phyloP scores from a whole-genome alignment of 169 alveolate genomes.

The Perkinsus olseni region DNA sequence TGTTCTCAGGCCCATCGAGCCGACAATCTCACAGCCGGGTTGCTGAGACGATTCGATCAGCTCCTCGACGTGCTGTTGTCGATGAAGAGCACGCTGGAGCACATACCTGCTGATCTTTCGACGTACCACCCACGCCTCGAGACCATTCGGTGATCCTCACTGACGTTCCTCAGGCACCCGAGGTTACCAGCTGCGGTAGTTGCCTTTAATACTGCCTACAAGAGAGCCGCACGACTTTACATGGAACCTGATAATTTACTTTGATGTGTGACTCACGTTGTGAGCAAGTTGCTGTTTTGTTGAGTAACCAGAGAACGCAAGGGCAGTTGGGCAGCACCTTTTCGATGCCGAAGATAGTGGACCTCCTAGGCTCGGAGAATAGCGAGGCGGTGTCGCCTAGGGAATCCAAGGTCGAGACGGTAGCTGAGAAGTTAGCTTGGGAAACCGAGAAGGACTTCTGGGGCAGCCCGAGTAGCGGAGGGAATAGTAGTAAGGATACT shows the following conservation, averaged over 20 bases:
- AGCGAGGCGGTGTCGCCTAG: background rate
- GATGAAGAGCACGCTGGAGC: background rate
- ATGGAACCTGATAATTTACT: background rate
- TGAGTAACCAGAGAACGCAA: too few relatives aligned
- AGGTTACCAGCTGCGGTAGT: background rate
- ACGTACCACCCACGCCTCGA: background rate
- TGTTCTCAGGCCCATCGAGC: background rate
- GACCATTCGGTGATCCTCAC: too few relatives aligned
- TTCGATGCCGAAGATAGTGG: background rate
- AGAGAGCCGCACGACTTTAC: background rate
- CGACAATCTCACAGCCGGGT: background rate
- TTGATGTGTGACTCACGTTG: too few relatives aligned
- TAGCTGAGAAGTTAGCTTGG: background rate
- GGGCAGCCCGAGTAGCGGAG: background rate
- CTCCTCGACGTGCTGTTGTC: background rate
- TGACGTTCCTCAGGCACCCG: background rate
- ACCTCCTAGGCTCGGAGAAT: background rate
- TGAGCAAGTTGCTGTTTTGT: too few relatives aligned
- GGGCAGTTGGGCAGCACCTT: too few relatives aligned
- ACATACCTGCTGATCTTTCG: background rate
- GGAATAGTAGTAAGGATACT: background rate
- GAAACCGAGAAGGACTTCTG: background rate
- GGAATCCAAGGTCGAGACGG: background rate
- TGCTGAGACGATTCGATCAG: background rate
- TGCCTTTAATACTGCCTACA: background rate